A percentile compares a stretch with the other conserved stretches of the same genome.
Evolutionary conservation across 2,329 filamentous ascomycete genomes (phyloP).

Genomic region (Xylaria sp.): DNA sequence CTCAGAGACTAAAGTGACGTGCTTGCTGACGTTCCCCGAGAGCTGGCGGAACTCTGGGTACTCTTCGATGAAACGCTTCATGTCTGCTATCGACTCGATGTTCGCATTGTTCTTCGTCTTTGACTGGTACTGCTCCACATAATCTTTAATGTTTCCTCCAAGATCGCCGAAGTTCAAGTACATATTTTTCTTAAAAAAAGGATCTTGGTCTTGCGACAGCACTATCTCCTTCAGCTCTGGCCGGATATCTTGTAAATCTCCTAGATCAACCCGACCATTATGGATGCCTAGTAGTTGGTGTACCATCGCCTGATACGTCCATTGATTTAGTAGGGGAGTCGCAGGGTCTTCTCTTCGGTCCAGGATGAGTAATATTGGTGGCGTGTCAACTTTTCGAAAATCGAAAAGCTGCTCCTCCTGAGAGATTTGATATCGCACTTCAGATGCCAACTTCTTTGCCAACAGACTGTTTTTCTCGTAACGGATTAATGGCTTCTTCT

Average conservation of each 20-base stretch:
- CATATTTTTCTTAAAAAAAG: conserved; percentile 99
- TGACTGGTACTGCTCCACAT: conserved; percentile 96
- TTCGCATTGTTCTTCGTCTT: conserved; percentile 97
- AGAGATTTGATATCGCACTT: conserved; percentile 90
- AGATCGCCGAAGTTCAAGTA: conserved; percentile 97
- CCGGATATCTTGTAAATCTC: conserved; percentile 82
- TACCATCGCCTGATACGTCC: conserved; percentile 99
- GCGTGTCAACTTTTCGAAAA: conserved; percentile 93
- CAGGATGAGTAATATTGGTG: conserved; percentile 88
- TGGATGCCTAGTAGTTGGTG: conserved; percentile 94
- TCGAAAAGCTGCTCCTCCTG: conserved; percentile 98
- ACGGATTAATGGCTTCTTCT: conserved; percentile 95
- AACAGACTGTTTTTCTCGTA: conserved; percentile 92
- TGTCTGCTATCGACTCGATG: conserved; percentile 96
- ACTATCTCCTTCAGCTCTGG: conserved; percentile 94
- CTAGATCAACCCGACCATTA: conserved; percentile 92
- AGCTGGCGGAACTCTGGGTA: conserved; percentile 98
- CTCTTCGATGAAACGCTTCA: conserved; percentile 99
- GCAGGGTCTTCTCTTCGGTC: conserved; percentile 95
- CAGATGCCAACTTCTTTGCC: conserved; percentile 91
- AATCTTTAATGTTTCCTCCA: conserved; percentile 96
- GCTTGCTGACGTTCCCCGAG: conserved; percentile 97
- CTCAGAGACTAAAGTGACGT: conserved; percentile 95
- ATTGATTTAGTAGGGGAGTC: conserved; percentile 93
- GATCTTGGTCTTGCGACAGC: conserved; percentile 94